These are phyloP conservation scores for Erodium maritimum DNA, from an alignment of 345 rosid species.

Conservation along the genomic window DNA sequence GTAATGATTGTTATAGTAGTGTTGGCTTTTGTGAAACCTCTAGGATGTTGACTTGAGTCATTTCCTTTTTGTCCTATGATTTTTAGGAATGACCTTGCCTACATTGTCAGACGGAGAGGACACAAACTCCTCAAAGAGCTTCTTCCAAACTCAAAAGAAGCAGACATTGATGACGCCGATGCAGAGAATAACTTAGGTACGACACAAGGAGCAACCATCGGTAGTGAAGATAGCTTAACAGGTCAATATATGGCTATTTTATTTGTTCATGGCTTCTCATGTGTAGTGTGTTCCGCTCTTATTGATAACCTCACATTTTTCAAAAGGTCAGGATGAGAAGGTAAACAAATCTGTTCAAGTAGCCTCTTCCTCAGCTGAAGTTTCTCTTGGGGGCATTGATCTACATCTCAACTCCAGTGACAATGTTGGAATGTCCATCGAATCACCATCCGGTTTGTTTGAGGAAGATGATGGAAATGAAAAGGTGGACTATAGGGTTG, in stretches of 20 bases:
- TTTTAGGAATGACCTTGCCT: slow-evolving; percentile 72
- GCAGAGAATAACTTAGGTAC: slow-evolving; percentile 12
- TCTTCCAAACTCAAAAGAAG: slow-evolving; percentile 30
- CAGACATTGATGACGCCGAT: slow-evolving; percentile 15
- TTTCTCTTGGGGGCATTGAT: slow-evolving; percentile 9
- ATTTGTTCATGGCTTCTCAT: background rate
- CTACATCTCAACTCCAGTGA: slow-evolving; percentile 12
- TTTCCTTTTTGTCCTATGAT: slow-evolving; percentile 8
- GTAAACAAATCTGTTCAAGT: slow-evolving; percentile 11
- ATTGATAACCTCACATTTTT: slow-evolving; percentile 2
- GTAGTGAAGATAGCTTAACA: slow-evolving; percentile 14
- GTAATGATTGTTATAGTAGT: no score
- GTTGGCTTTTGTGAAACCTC: no score
- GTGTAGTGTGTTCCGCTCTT: background rate
- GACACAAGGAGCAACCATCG: slow-evolving; percentile 10
- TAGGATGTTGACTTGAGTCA: no score
- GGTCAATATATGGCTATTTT: slow-evolving; percentile 28
- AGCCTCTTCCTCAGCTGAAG: slow-evolving; percentile 12
- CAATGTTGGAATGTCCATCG: slow-evolving; percentile 4
- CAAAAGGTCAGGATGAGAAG: slow-evolving; percentile 22
- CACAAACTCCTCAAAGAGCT: slow-evolving; percentile 53
- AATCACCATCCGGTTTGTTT: slow-evolving; percentile 18
- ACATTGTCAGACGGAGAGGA: slow-evolving; percentile 82
- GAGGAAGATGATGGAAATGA: slow-evolving; percentile 23
- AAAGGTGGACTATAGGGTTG: no score